Evolutionary conservation across 1,284 basidiomycete genomes (phyloP).

Genomic region (Wallemia ichthyophaga): DNA sequence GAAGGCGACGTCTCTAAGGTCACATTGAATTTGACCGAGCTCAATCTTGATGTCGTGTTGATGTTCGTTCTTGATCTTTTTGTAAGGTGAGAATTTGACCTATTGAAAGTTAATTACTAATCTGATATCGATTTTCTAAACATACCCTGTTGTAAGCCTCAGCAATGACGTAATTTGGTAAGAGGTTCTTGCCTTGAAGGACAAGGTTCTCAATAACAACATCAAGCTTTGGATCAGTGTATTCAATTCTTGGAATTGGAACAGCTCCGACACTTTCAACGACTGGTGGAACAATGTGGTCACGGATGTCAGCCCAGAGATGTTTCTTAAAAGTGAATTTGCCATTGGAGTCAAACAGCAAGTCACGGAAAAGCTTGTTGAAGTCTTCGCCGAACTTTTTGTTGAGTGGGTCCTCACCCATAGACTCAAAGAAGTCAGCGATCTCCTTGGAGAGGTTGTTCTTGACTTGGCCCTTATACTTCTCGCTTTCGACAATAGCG

Average conservation of each 20-base stretch:
- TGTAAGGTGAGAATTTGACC: slow-evolving; percentile 51
- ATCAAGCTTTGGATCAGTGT: slow-evolving; percentile 56
- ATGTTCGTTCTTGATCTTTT: slow-evolving; percentile 25
- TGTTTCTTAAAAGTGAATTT: slow-evolving; percentile 61
- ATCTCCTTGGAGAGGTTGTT: slow-evolving; percentile 64
- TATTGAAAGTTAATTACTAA: no score
- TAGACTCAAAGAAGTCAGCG: slow-evolving; percentile 35
- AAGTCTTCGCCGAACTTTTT: slow-evolving; percentile 49
- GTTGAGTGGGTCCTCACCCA: slow-evolving; percentile 71
- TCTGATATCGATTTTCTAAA: no score
- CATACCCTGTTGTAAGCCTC: slow-evolving; percentile 21
- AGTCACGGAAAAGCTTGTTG: slow-evolving; percentile 19
- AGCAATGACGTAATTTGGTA: slow-evolving; percentile 35
- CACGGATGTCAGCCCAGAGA: slow-evolving; percentile 56
- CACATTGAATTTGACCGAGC: slow-evolving; percentile 67
- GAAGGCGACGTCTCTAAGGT: slow-evolving; percentile 71
- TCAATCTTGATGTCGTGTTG: slow-evolving; percentile 40
- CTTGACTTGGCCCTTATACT: slow-evolving; percentile 45
- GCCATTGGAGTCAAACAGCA: slow-evolving; percentile 29
- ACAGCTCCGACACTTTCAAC: slow-evolving; percentile 26
- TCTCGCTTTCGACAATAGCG: slow-evolving; percentile 3
- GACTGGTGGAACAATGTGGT: slow-evolving; percentile 48
- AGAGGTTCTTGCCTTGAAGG: slow-evolving; percentile 44
- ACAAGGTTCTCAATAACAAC: slow-evolving; percentile 79
- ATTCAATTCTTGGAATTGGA: slow-evolving; percentile 72